Base-by-base conservation (phyloP, 2,329 filamentous ascomycete genomes). In the Coniochaeta prunicola region DNA sequence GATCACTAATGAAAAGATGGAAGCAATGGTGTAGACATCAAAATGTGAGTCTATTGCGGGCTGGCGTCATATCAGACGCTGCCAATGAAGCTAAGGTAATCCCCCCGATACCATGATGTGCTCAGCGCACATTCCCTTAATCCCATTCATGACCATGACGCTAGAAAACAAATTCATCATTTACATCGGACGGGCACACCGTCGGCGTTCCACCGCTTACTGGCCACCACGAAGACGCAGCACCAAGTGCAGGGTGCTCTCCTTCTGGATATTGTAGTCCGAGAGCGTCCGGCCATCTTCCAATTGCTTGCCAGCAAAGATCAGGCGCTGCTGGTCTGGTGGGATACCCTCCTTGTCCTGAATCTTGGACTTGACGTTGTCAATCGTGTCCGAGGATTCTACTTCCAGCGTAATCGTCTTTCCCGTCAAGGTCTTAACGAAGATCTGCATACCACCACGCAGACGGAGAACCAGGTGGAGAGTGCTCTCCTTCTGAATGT, bases 211-310 rank as follows among this genome's bases (percentile, higher is more conserved):
- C 40, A 28, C 24, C 45, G 19, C 24, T 50, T 88, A 82, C 87
- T 90, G 91, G 75, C 89, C 89, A 81, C 89, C 89, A 76, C 89
- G 88, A 5, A 93, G 85, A 71, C 90, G 87, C 26, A 93, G 86
- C 54, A 93, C 90, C 59, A 93, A 72, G 72, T 93, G 90, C 1
- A 93, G 81, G 0, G 90, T 93, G 0, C 86, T 90, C 71, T 93
- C 90, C 78, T 93, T 93, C 75, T 97, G 93, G 53, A 97, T 97
- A 80, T 97, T 97, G 85, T 97, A 97, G 73, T 97, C 93, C 56
- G 85, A 89, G 0, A 97, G 80, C 0, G 92, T 97, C 24, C 92
- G 90, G 55, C 92, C 92, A 67, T 97, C 92, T 73, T 96, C 91
- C 1, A 96, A 77, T 75, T 96, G 91, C 84, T 96, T 96, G 61